Percentiles rank a stretch among this genome's conserved stretches.
Conservation (phyloP, 306 rosid species). For the Pyrus pyrifolia region DNA sequence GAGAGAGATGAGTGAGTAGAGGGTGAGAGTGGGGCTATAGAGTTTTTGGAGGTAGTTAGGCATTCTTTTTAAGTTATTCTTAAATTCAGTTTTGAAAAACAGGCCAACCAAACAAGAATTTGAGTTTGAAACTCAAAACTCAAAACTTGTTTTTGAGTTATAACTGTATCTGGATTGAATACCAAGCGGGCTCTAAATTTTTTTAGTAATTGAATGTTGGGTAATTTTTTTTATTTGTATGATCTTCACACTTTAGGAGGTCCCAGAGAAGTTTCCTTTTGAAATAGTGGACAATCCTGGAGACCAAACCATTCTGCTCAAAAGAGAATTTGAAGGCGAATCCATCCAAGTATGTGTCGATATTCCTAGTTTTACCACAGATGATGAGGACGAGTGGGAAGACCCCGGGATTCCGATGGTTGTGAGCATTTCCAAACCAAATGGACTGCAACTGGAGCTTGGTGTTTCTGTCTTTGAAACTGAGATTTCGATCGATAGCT, state of each 20-base stretch:
- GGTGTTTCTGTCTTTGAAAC: conserved; percentile 64
- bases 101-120: too few species aligned
- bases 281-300: conserved; percentile 68
- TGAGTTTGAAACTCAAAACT: too few species aligned
- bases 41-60: too few species aligned
- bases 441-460: conserved; percentile 55
- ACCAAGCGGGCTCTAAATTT: too few species aligned
- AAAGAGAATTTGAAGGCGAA: conserved; percentile 57
- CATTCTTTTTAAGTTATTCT: too few species aligned
- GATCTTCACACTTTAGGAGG: conserved; percentile 5
- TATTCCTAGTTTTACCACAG: conserved; percentile 37
- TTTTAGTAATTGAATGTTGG: background rate
- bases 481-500: conserved; percentile 66
- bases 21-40: too few species aligned
- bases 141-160: too few species aligned
- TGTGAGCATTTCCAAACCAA: conserved; percentile 51
- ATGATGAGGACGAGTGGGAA: conserved; percentile 18
- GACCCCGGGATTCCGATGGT: conserved; percentile 70
- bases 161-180: too few species aligned
- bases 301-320: conserved; percentile 64
- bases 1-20: too few species aligned
- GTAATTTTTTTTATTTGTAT: background rate
- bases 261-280: conserved; percentile 56
- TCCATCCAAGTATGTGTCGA: conserved; percentile 63
- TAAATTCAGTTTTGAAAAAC: too few species aligned